Evolutionary conservation across 2,329 filamentous ascomycete species (phyloP).

Genomic region (Fusarium denticulatum): DNA sequence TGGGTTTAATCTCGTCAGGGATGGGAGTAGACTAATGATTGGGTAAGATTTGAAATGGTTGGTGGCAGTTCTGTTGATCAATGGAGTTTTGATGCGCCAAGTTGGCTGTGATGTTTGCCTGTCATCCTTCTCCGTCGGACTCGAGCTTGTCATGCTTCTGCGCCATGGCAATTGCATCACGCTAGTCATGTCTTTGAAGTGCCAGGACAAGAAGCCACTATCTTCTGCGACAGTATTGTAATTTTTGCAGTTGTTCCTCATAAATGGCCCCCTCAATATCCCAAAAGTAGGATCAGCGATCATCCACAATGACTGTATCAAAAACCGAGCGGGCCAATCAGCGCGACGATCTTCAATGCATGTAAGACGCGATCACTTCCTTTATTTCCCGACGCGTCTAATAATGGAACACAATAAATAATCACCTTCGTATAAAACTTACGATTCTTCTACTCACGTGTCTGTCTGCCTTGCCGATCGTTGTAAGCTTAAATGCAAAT

Average conservation of each 20-base stretch:
- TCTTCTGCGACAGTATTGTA: rapidly evolving
- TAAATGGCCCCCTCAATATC: neutral
- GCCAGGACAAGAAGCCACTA: rapidly evolving
- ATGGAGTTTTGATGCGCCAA: neutral
- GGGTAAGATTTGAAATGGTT: neutral
- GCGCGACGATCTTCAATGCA: neutral
- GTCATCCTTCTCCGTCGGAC: neutral
- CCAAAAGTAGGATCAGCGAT: neutral
- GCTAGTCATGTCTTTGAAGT: rapidly evolving
- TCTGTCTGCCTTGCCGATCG: neutral
- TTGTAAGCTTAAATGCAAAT: neutral
- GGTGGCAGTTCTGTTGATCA: neutral
- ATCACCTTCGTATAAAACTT: neutral
- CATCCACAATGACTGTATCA: neutral
- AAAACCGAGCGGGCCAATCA: neutral
- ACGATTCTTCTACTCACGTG: neutral
- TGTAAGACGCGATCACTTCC: neutral
- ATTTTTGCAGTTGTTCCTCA: neutral
- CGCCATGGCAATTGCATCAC: rapidly evolving
- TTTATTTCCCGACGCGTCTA: neutral
- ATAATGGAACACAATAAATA: neutral
- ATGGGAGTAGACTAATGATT: neutral
- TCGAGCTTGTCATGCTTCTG: too few relatives aligned
- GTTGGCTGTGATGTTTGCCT: neutral
- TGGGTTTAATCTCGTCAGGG: neutral